Evolutionary conservation across 208 protist genomes (phyloP), one percentile per base, ranked within the genome.

Genomic region (Acanthamoeba sp.): DNA sequence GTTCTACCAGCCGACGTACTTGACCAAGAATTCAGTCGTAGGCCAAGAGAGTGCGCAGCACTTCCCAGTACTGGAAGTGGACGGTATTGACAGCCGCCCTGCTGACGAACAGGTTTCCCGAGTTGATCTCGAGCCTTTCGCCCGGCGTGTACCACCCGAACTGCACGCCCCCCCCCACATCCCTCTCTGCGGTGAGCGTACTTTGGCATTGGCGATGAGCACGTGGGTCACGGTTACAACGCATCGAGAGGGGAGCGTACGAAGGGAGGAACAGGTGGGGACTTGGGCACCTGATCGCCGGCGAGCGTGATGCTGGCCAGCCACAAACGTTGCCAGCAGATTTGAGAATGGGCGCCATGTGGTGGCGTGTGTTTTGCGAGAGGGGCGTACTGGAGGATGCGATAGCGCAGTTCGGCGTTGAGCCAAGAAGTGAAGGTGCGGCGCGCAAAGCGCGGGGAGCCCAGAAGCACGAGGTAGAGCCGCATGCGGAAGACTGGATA

Each of bases 1-100:
- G n/a, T n/a, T n/a, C n/a, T n/a, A n/a, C n/a, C n/a, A n/a, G n/a
- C 50, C 22, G 6, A 0, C 45, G 45, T 50, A 20, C 50, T 12
- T 0, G 50, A 0, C 18, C 50, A 20, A 55, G 50, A 14, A 9
- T 9, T 55, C 80, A 91, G 57, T 66, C 85, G 59, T 91, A 91
- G 52, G 85, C 85, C 85, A 91, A 27, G 16, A 91, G 24, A 7
- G 85, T 73, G 57, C 85, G 85, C 85, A 91, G 34, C 85, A 91
- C 85, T 50, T 91, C 59, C 85, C 85, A 91, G 36, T 91, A 91
- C 59, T 91, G 85, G 40, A 91, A 91, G 57, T 91, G 85, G 27
- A 91, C 85, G 7, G 52, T 32, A 40, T 91, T 73, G 24, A 27
- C 18, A 18, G 59, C 85, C 22, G n/a, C 40, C 36, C 22, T 71